phyloP scores from a whole-genome alignment of 2,329 filamentous ascomycete genomes.

The Grosmannia serpens region DNA sequence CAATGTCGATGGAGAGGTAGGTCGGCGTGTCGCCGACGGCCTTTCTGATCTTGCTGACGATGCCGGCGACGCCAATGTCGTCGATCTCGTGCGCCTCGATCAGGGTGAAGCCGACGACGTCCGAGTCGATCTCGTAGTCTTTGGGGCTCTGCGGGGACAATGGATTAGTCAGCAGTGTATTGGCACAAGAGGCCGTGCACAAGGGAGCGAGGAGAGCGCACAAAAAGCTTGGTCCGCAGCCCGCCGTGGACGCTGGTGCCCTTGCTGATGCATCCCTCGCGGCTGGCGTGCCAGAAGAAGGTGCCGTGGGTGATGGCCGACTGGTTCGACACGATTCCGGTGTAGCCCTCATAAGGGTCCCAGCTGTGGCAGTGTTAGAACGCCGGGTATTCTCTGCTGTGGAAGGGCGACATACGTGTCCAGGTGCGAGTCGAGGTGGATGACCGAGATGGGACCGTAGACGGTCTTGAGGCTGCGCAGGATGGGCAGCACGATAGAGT shows the following conservation, averaged over 20 bases:
- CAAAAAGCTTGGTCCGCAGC: constrained; percentile 4
- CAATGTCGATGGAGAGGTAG: constrained; percentile 19
- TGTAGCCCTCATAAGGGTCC: constrained; percentile 52
- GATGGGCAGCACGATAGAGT: constrained; percentile 19
- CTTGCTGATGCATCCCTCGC: constrained; percentile 71
- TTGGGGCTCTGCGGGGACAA: not conserved
- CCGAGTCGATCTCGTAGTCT: constrained; percentile 59
- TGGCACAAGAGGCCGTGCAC: not conserved
- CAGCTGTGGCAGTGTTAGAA: not conserved
- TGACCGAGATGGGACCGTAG: constrained; percentile 19
- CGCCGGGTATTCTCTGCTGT: not conserved
- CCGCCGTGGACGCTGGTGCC: constrained; percentile 40
- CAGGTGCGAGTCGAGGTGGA: constrained; percentile 20
- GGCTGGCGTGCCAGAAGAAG: constrained; percentile 73
- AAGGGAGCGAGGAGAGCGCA: not conserved
- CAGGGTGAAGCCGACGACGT: constrained; percentile 73
- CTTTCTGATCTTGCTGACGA: constrained; percentile 3
- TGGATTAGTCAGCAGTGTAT: not conserved
- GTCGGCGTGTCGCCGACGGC: constrained; percentile 29
- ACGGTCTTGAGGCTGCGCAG: constrained; percentile 16
- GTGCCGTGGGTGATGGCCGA: constrained; percentile 77
- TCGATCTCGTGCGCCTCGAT: constrained; percentile 54
- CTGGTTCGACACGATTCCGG: constrained; percentile 62
- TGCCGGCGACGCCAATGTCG: constrained; percentile 13
- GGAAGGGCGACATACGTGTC: constrained; percentile 8